Base-by-base conservation (phyloP, 148 eudicot genomes). In the Fagopyrum esculentum region DNA sequence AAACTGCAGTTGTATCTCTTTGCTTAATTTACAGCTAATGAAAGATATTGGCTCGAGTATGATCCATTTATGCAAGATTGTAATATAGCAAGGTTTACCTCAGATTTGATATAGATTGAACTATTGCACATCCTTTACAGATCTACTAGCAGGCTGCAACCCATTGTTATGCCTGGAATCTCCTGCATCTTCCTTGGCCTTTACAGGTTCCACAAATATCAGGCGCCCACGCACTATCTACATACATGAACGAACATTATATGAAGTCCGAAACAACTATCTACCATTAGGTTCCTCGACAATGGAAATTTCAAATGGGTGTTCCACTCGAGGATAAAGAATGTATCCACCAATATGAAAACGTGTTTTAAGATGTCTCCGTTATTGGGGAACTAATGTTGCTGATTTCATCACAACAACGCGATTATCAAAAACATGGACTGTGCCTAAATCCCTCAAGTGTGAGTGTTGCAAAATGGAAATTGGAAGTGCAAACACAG, bases 171-270 rank as follows among this genome's bases (percentile, higher is more conserved):
- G 40, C 7, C 19, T 45, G 43, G 71, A 77, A 52, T 71, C 59
- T 49, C 59, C 73, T 74, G 46, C 50, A 8, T 69, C 77, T 46
- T 26, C 75, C 77, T 75, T 60, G 16, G 59, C 69, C 68, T 82
- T 72, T 6, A 89, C 83, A 80, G 82, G 55, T 77, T 89, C 90
- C 29, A 89, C 93, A 73, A 89, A 85, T 56, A 89, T 85, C 77
- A 91, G 29, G 47, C 86, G 79, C 45, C 97, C 88, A 50, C 72
- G 30, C 17, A 89, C 81, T 56, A 91, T 84, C 92, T 91, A 85
- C 46, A 69, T 47, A 44, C 26, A 80, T 40, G 52, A 69, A 70
- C 26, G 26, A 22, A 22, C 26, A 49, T 9, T 49, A 49, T 12
- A 52, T 12, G 3, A 52, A 12, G 16, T 52, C 3, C 16, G 16